phyloP scores from a whole-genome alignment of 108 stramenopile genomes.

The Aureococcus anophagefferens region DNA sequence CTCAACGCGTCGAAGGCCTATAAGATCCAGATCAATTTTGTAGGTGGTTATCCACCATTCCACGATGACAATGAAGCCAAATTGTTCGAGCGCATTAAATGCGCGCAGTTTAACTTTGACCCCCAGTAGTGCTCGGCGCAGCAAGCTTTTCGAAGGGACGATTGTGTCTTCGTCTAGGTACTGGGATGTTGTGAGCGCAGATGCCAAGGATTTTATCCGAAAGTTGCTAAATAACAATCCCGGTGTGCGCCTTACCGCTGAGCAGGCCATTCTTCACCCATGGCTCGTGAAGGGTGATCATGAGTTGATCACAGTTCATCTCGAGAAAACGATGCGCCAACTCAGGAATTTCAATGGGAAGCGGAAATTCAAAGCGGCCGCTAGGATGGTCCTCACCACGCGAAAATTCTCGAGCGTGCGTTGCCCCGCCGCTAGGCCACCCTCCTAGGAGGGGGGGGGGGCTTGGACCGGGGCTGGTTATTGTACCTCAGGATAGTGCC shows the following conservation, averaged over 20 bases:
- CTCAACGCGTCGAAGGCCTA: too few relatives aligned
- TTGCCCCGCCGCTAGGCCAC: too few relatives aligned
- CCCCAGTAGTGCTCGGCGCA: too few relatives aligned
- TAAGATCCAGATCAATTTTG: too few relatives aligned
- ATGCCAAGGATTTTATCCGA: conserved; percentile 68
- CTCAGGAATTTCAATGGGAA: conserved; percentile 30
- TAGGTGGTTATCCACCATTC: conserved; percentile 74
- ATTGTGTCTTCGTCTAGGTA: conserved; percentile 78
- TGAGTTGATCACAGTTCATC: background rate
- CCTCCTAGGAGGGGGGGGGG: too few relatives aligned
- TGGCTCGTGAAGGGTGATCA: conserved; percentile 1
- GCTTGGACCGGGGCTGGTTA: too few relatives aligned
- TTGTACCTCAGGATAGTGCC: too few relatives aligned
- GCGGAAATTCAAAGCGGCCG: conserved; percentile 31
- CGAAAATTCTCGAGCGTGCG: too few relatives aligned
- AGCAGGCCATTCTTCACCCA: conserved; percentile 4
- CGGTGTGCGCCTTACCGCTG: conserved; percentile 46
- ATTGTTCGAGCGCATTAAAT: conserved; percentile 50
- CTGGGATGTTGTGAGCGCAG: conserved; percentile 66
- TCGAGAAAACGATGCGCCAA: background rate
- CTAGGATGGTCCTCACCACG: too few relatives aligned
- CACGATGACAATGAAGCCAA: conserved; percentile 86
- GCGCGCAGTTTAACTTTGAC: conserved; percentile 8
- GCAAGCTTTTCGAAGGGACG: too few relatives aligned
- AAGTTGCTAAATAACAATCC: conserved; percentile 61